A percentile compares a stretch with the other conserved stretches of the same genome.
phyloP scores from a whole-genome alignment of 768 basidiomycete species.

The Mrakia hoshinonis region DNA sequence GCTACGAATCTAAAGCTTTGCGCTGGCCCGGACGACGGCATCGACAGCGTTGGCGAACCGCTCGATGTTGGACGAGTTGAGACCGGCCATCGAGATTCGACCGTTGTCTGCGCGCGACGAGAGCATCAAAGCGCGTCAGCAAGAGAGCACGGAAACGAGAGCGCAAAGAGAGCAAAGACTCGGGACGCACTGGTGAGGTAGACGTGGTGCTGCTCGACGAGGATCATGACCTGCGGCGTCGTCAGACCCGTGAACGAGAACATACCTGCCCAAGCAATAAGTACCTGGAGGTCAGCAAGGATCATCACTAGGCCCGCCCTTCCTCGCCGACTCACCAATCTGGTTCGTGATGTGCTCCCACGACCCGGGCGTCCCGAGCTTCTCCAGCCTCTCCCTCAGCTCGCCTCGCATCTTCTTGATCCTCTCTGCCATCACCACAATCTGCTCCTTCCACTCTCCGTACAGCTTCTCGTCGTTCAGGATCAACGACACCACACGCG shows the following conservation, averaged over 20 bases:
- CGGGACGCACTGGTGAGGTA: constrained; percentile 35
- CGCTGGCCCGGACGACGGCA: constrained; percentile 30
- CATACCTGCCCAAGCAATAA: constrained; percentile 53
- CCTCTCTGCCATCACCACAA: constrained; percentile 81
- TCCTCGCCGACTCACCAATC: constrained; percentile 46
- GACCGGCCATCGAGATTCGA: constrained; percentile 87
- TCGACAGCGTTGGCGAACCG: constrained; percentile 34
- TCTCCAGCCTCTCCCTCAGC: constrained; percentile 56
- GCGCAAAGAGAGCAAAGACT: constrained; percentile 31
- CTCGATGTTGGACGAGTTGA: constrained; percentile 67
- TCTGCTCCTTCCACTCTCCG: constrained; percentile 48
- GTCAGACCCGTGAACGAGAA: constrained; percentile 57
- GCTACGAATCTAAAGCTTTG: no score
- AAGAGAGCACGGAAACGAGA: constrained; percentile 28
- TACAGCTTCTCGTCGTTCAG: constrained; percentile 32
- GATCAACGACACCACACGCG: constrained; percentile 46
- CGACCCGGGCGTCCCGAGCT: constrained; percentile 75
- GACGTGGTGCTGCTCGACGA: constrained; percentile 32
- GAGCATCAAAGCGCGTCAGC: constrained; percentile 32
- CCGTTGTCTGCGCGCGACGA: constrained; percentile 43
- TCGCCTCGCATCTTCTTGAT: constrained; percentile 86
- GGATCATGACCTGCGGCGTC: constrained; percentile 31
- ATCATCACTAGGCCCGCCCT: not conserved
- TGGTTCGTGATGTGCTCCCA: constrained; percentile 95
- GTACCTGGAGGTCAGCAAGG: not conserved